phyloP scores from a whole-genome alignment of 2,329 filamentous ascomycete genomes.

The Fusarium tuaranense region DNA sequence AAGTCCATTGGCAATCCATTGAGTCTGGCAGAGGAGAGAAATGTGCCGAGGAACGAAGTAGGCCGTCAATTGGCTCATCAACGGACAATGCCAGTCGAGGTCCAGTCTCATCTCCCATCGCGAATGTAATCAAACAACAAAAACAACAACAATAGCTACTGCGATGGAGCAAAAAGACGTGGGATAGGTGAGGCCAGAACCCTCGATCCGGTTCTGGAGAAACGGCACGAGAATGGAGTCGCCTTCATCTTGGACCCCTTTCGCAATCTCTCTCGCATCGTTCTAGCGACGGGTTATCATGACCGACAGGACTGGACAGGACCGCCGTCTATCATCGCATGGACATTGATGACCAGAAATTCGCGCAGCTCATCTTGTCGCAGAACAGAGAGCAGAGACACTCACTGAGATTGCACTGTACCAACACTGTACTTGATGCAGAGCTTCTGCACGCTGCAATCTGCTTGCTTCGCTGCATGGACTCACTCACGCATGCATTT shows the following conservation, averaged over 20 bases:
- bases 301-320: background rate
- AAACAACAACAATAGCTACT: constrained; percentile 1
- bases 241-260: constrained; percentile 19
- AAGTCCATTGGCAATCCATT: background rate
- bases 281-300: constrained; percentile 9
- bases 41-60: background rate
- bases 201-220: background rate
- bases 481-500: constrained; percentile 14
- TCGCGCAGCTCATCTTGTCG: constrained; percentile 30
- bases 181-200: background rate
- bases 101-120: constrained; percentile 21
- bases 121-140: constrained; percentile 27
- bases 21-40: background rate
- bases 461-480: constrained; percentile 10
- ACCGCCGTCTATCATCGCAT: background rate
- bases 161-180: background rate
- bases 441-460: constrained; percentile 3
- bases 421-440: constrained; percentile 18
- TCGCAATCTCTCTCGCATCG: constrained; percentile 31
- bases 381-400: background rate
- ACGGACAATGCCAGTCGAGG: constrained; percentile 15
- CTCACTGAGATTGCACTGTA: constrained; percentile 16
- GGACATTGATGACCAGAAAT: constrained; percentile 20
- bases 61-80: constrained; percentile 17
- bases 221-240: constrained; percentile 22